These are phyloP conservation scores for Cyberlindnera samutprakarnensis DNA, from an alignment of 805 yeast species.

Conservation along the genomic window DNA sequence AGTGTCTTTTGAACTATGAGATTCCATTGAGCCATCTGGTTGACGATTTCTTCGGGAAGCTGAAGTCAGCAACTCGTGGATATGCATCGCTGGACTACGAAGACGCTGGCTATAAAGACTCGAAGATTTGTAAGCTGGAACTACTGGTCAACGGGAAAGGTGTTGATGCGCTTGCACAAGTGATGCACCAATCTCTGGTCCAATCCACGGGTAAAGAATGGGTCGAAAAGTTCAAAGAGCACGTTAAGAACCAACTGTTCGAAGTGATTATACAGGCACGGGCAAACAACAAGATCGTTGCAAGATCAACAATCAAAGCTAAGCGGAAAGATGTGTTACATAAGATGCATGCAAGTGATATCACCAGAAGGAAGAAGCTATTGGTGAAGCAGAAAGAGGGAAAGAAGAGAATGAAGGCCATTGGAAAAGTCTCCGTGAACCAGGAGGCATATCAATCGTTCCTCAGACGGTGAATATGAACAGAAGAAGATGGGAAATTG, in stretches of 20 bases:
- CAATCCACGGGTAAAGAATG: constrained; percentile 70
- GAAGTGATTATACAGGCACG: constrained; percentile 91
- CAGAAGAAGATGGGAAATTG: too few relatives aligned
- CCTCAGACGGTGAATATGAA: constrained; percentile 36
- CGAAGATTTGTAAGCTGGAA: constrained; percentile 83
- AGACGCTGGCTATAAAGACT: constrained; percentile 76
- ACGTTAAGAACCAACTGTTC: constrained; percentile 72
- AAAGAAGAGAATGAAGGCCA: constrained; percentile 71
- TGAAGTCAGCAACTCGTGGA: constrained; percentile 85
- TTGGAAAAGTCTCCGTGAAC: constrained; percentile 72
- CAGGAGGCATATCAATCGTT: constrained; percentile 89
- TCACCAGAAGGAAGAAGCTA: constrained; percentile 82
- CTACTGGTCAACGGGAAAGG: constrained; percentile 82
- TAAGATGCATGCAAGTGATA: constrained; percentile 87
- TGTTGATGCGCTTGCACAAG: constrained; percentile 88
- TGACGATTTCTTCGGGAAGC: constrained; percentile 91
- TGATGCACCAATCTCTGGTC: constrained; percentile 77
- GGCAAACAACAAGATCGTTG: constrained; percentile 71
- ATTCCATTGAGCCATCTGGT: constrained; percentile 86
- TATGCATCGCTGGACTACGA: constrained; percentile 94
- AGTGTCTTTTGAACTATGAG: constrained; percentile 70
- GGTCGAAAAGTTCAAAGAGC: constrained; percentile 77
- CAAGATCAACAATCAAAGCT: constrained; percentile 91
- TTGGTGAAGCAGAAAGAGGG: constrained; percentile 90
- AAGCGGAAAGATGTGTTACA: constrained; percentile 93